Evolutionary conservation across 352 stramenopile genomes (phyloP).

Genomic region (Phytopythium ostracodes): DNA sequence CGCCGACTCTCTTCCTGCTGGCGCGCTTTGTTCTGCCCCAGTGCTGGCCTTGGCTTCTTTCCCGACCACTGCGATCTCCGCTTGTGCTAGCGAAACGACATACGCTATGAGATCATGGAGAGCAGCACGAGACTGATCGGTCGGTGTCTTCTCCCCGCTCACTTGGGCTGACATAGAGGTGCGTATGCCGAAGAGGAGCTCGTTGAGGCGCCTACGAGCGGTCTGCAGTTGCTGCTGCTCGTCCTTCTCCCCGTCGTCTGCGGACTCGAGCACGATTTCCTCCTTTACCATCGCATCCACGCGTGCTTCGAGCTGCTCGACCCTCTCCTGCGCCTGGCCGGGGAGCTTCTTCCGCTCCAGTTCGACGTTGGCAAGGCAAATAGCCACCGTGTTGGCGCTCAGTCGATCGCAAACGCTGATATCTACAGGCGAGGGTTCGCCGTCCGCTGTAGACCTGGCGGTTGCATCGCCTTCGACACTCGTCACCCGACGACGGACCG

Average conservation of each 20-base stretch:
- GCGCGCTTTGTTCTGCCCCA: background rate
- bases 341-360: constrained; percentile 25
- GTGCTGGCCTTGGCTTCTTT: background rate
- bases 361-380: constrained; percentile 8
- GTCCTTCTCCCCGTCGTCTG: background rate
- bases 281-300: constrained; percentile 25
- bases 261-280: constrained; percentile 12
- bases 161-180: background rate
- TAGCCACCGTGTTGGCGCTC: background rate
- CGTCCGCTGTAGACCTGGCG: background rate
- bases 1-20: background rate
- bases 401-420: background rate
- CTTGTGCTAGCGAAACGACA: background rate
- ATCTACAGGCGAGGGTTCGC: background rate
- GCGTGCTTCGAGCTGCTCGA: constrained; percentile 32
- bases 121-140: background rate
- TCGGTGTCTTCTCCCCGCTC: background rate
- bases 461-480: background rate
- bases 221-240: background rate
- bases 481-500: background rate
- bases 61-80: background rate
- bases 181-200: background rate
- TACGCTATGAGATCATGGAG: background rate
- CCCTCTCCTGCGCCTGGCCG: constrained; percentile 26
- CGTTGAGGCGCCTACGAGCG: background rate